Base-by-base conservation (phyloP, 2,329 filamentous ascomycete species). In the Talaromyces sp. region DNA sequence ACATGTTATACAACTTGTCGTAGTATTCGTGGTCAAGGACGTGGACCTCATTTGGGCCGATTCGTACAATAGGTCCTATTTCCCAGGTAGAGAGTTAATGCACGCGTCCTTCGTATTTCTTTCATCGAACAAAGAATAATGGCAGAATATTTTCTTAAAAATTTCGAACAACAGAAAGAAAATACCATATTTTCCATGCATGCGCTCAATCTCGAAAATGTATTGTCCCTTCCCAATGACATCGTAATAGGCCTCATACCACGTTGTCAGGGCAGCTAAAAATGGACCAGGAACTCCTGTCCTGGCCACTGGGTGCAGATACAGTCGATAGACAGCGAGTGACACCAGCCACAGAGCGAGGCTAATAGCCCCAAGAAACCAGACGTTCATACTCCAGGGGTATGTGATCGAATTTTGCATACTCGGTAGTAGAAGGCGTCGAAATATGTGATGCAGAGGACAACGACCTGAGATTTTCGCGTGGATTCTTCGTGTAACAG, bases 181-280 rank as follows among this genome's bases (percentile, higher is more conserved):
- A 22, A 22, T 39, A 75, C 75, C 74, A 64, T 75, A 76, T 66
- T 68, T 62, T 22, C 69, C 33, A 59, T 77, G 75, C 69, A 77
- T 69, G 31, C 70, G 59, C 61, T 73, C 68, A 60, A 76, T 72
- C 47, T 74, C 66, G 37, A 68, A 72, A 7, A 72, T 62, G 62
- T 72, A 77, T 45, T 67, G 67, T 3, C 74, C 75, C 22, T 70
- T 65, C 14, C 65, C 22, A 27, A 65, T 68, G 43, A 64, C 68
- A 60, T 73, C 69, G 64, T 67, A 72, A 60, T 70, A 71, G 31
- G 71, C 68, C 61, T 72, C 70, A 37, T 72, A 68, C 64, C 69
- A 66, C 14, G 65, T 43, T 1, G 71, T 70, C 6, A 67, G 63
- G 9, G 69, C 68, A 5, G 70, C 70, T 10, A 73, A 45, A 37